A percentile compares a stretch with the other conserved stretches of the same genome.
Conservation (phyloP, 345 rosid genomes). For the Acer negundo region DNA sequence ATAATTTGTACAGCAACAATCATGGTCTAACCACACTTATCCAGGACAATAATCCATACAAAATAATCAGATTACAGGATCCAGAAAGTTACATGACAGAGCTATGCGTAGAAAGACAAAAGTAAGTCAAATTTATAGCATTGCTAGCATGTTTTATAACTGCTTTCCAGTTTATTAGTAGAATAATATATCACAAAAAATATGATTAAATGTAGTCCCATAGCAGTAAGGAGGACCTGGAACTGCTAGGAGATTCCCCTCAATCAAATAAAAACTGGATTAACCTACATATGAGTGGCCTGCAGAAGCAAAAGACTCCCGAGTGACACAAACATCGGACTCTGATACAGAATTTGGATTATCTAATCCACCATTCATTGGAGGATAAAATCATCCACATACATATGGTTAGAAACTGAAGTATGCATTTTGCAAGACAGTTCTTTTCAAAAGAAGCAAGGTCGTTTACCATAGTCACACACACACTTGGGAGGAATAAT, state of each 20-base stretch:
- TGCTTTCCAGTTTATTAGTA: background rate
- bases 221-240: background rate
- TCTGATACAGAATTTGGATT: background rate
- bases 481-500: background rate
- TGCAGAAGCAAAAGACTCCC: background rate
- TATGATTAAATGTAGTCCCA: background rate
- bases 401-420: background rate
- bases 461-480: background rate
- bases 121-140: background rate
- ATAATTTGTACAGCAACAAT: background rate
- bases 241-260: background rate
- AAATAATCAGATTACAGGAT: background rate
- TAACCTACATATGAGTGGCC: background rate
- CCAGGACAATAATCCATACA: background rate
- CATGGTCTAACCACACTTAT: too few species aligned
- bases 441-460: constrained; percentile 1
- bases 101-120: background rate
- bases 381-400: background rate
- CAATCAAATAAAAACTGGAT: background rate
- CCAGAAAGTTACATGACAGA: background rate
- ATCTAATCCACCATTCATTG: background rate
- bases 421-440: background rate
- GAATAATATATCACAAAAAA: background rate
- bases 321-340: background rate
- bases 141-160: background rate